These are phyloP conservation scores for Hyphodiscus hymeniophilus DNA, from an alignment of 495 filamentous ascomycete species.

Conservation along the genomic window DNA sequence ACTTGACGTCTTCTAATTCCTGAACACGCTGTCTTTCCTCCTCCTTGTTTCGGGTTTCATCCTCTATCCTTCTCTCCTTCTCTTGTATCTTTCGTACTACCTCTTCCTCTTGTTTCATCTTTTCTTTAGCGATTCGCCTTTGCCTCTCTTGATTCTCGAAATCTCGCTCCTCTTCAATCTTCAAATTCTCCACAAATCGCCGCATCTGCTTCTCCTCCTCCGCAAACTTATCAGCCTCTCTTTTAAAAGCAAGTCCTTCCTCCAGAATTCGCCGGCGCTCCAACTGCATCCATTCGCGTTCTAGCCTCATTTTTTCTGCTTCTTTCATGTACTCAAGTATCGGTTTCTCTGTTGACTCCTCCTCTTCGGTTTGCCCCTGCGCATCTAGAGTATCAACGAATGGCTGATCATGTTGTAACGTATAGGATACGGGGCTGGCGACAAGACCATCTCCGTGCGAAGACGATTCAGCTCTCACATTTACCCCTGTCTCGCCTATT, in stretches of 20 bases:
- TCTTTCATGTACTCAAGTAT: constrained; percentile 2
- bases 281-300: constrained; percentile 2
- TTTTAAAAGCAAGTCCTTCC: background rate
- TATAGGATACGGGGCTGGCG: background rate
- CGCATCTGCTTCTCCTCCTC: constrained; percentile 9
- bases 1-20: no score
- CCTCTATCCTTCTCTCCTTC: no score
- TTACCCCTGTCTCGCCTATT: no score
- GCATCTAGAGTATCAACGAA: background rate
- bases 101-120: no score
- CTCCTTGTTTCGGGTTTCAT: no score
- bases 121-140: no score
- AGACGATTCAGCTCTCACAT: no score
- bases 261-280: constrained; percentile 2
- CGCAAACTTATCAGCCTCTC: background rate
- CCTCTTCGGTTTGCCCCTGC: background rate
- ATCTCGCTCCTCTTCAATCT: background rate
- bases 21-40: no score
- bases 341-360: background rate
- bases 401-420: background rate
- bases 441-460: no score
- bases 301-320: background rate
- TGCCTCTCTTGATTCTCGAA: no score
- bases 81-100: no score
- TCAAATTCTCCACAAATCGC: background rate